These are phyloP conservation scores for Recurvomyces mirabilis DNA, from an alignment of 495 filamentous ascomycete species.

Conservation along the genomic window DNA sequence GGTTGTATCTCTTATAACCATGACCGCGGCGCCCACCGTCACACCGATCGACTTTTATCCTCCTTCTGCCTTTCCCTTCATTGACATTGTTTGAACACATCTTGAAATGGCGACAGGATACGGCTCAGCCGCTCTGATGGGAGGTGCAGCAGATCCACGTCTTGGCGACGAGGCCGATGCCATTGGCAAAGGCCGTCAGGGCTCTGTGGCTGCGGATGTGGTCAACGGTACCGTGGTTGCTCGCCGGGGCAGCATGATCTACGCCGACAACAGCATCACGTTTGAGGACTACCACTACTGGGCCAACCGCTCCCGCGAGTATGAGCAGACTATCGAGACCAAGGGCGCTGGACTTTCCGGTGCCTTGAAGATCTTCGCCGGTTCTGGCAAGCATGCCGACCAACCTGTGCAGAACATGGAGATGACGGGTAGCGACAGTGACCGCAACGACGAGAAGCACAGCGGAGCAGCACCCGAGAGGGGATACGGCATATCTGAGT, in stretches of 20 bases:
- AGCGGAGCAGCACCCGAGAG: neutral
- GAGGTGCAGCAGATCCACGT: neutral
- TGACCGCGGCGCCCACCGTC: too few species aligned
- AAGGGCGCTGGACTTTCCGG: conserved; percentile 27
- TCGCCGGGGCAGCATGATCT: conserved; percentile 1
- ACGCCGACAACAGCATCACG: conserved; percentile 9
- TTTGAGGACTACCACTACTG: conserved; percentile 44
- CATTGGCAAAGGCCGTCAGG: conserved; percentile 3
- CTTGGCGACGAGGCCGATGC: neutral
- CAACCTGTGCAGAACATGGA: neutral
- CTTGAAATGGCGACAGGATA: neutral
- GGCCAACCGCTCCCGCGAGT: conserved; percentile 33
- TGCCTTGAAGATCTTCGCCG: neutral
- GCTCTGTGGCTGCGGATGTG: neutral
- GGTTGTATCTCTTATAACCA: too few species aligned
- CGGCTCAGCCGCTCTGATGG: neutral
- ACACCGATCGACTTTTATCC: too few species aligned
- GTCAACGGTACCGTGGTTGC: neutral
- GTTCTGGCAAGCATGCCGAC: neutral
- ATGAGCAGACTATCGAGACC: conserved; percentile 1
- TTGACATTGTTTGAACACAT: too few species aligned
- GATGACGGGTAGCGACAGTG: neutral
- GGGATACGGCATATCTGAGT: conserved; percentile 25
- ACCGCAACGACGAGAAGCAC: neutral
- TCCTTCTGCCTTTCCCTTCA: too few species aligned